Evolutionary conservation across 352 stramenopile genomes (phyloP).

Genomic region (Blastocystis sp.): DNA sequence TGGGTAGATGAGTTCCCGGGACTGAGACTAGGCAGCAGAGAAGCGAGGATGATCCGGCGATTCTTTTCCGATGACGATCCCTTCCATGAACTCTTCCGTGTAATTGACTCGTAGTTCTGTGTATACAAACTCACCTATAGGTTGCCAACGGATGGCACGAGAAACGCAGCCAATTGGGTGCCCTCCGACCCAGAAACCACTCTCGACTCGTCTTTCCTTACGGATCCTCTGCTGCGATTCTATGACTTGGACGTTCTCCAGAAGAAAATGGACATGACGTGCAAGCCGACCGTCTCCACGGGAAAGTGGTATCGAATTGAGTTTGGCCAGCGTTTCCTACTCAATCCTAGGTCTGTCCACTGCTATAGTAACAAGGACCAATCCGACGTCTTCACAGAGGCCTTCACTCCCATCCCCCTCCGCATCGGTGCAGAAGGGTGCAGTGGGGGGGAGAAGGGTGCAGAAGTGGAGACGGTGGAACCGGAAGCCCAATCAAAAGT

Average conservation of each 20-base stretch:
- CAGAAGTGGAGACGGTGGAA: background rate
- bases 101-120: slow-evolving; percentile 21
- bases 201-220: background rate
- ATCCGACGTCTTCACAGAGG: background rate
- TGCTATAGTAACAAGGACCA: slow-evolving; percentile 2
- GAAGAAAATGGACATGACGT: slow-evolving; percentile 19
- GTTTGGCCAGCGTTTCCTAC: background rate
- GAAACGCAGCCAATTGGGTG: too few relatives aligned
- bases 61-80: slow-evolving; percentile 41
- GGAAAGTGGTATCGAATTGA: slow-evolving; percentile 54
- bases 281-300: slow-evolving; percentile 1
- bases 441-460: background rate
- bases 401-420: background rate
- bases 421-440: background rate
- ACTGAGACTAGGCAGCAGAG: background rate
- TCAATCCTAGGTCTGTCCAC: slow-evolving; percentile 12
- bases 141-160: too few relatives aligned
- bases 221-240: background rate
- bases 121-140: background rate
- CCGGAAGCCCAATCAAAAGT: background rate
- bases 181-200: too few relatives aligned
- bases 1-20: background rate
- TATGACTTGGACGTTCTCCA: background rate
- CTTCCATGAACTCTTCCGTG: slow-evolving; percentile 42
- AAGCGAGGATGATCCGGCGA: background rate